Evolutionary conservation across 371 early-diverging fungal species (phyloP).

Genomic region (Mortierella sp.): DNA sequence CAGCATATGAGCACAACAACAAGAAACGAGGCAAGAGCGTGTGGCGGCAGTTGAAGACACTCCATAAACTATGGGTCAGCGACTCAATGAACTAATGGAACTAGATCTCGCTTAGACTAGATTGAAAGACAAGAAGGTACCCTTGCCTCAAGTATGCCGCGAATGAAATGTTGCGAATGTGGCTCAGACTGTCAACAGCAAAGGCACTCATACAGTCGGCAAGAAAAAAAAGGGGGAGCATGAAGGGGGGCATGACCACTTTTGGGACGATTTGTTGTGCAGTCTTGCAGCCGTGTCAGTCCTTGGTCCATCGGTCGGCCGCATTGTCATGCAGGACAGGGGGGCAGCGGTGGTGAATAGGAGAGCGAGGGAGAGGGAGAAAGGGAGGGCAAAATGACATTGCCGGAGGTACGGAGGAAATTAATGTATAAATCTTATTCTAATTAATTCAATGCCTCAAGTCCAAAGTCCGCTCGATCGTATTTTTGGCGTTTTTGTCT

Average conservation of each 20-base stretch:
- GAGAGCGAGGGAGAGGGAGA: not conserved
- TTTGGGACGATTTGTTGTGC: not conserved
- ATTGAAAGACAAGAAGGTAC: not conserved
- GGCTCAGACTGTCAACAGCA: not conserved
- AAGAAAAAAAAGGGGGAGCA: not conserved
- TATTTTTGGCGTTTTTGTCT: conserved; percentile 6
- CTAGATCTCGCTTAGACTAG: conserved; percentile 2
- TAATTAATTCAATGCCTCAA: not conserved
- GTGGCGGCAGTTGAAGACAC: not conserved
- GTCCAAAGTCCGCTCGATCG: conserved; percentile 10
- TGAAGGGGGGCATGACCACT: conserved; percentile 5
- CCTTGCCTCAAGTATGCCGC: not conserved
- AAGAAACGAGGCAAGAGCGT: conserved; percentile 10
- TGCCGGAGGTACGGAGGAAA: not conserved
- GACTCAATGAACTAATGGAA: not conserved
- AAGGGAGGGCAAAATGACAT: not conserved
- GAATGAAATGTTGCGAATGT: not conserved
- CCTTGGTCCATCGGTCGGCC: not conserved
- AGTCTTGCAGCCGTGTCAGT: not conserved
- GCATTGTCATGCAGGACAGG: conserved; percentile 12
- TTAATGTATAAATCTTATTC: not conserved
- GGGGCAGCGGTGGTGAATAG: not conserved
- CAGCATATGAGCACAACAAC: not conserved
- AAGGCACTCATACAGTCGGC: not conserved
- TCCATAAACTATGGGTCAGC: not conserved